Evolutionary conservation across 1,139 yeast species (phyloP).

Genomic region (Zygosaccharomyces pseudobailii): DNA sequence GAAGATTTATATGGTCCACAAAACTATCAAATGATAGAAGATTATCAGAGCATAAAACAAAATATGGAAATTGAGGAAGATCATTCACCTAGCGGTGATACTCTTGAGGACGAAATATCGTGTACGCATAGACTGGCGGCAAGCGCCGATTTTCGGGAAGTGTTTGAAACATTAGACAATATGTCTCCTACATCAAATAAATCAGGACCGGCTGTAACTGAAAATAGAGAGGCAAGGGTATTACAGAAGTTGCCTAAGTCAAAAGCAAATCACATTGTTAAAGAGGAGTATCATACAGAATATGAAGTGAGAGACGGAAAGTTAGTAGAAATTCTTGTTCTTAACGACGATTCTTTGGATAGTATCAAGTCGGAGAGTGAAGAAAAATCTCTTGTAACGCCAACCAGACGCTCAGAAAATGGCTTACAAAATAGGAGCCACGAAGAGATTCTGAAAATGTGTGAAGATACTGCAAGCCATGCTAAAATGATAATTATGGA

Average conservation of each 20-base stretch:
- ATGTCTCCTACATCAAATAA: background rate
- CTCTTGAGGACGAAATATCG: background rate
- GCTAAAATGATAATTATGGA: conserved; percentile 26
- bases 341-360: conserved; percentile 19
- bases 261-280: background rate
- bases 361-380: background rate
- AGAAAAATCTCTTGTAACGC: background rate
- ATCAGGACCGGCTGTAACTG: background rate
- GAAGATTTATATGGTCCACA: background rate
- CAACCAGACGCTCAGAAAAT: background rate
- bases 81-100: background rate
- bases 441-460: conserved; percentile 21
- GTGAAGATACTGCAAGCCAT: conserved; percentile 29
- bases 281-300: conserved; percentile 1
- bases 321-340: conserved; percentile 25
- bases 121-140: background rate
- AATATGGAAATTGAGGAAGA: background rate
- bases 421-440: conserved; percentile 13
- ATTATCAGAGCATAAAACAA: background rate
- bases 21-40: background rate
- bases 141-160: conserved; percentile 1
- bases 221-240: background rate
- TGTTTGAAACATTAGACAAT: conserved; percentile 1
- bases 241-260: background rate
- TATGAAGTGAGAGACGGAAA: conserved; percentile 22